Base-by-base conservation (phyloP, 2,329 filamentous ascomycete species). In the Aspergillus spinulosporus region DNA sequence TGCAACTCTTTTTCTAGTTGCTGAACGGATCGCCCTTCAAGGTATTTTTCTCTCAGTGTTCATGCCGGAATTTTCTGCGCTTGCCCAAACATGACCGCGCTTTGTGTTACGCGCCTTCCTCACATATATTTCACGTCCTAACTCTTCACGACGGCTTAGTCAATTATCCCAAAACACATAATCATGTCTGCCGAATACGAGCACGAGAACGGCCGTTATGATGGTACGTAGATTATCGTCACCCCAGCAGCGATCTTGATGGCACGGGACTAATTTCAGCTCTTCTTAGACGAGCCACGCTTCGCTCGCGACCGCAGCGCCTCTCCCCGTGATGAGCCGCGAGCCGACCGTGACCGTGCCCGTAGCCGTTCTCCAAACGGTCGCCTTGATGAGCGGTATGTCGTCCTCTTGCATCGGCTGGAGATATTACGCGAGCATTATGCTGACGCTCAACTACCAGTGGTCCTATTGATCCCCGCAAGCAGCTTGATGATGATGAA, bases 231-330 rank as follows among this genome's bases (percentile, higher is more conserved):
- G 55, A 44, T 9, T 51, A 34, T 53, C 49, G 43, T 51, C 49
- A 52, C 53, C 55, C 43, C 55, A 50, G 56, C 58, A 50, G 44
- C 48, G 57, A 32, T 37, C n/a, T 42, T 47, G 52, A 51, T 49
- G 46, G 29, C 45, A 49, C 53, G 54, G 42, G 42, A 54, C 64
- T 64, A 53, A 64, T 21, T 36, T 48, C 47, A 28, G 7, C 32
- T 40, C 14, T 43, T 8, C 56, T 62, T 61, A 76, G 81, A 87
- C 66, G 85, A 88, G 68, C 78, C 80, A 71, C 83, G 84, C 66
- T 87, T 86, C 72, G 81, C 84, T 61, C 85, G 86, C 69, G 84
- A 88, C 63, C 82, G 85, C 71, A 86, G 84, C 72, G 83, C 84
- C 65, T 88, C 85, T 63, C 86, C 85, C 66, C 83, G 83, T 68